Evolutionary conservation across 2,329 filamentous ascomycete species (phyloP), one percentile per base, ranked within the genome.

Genomic region (Xylariales sp.): DNA sequence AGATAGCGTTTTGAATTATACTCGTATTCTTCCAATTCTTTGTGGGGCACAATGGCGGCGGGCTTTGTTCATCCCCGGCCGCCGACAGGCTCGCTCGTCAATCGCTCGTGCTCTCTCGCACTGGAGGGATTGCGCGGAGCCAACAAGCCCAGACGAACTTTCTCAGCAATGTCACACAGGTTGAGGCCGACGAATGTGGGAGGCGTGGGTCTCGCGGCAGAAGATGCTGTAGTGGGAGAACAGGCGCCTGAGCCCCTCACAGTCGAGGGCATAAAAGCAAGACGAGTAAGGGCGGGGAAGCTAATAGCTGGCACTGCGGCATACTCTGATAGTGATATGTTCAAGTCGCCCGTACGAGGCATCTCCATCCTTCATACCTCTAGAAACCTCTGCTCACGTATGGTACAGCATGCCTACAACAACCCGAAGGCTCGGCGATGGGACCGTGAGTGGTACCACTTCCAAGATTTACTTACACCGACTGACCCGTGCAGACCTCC

Each of bases 341-440:
- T 94, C 66, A 93, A 93, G 65, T 80, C 80, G 39, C 73, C 79
- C 41, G 82, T 86, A 63, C n/a, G n/a, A n/a, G n/a, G n/a, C n/a
- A n/a, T n/a, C n/a, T n/a, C n/a, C n/a, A n/a, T n/a, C n/a, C n/a
- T n/a, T n/a, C n/a, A n/a, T n/a, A n/a, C n/a, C n/a, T n/a, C n/a
- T n/a, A n/a, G n/a, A n/a, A n/a, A n/a, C n/a, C n/a, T 49, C 36
- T 40, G 15, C 31, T 43, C 7, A 38, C 25, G 39, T 43, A 24
- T 27, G 8, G 12, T 11, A 41, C 40, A 65, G 47, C 66, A 80
- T 59, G 55, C 63, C 21, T 62, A 70, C 50, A 56, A 74, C 15
- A 90, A 91, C 58, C 85, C 86, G 4, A 83, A 82, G 57, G 86
- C 91, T 3, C 88, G 84, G 62, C 71, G 81, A 61, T 96, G 87